Evolutionary conservation across 495 filamentous ascomycete species (phyloP).

Genomic region (Penicillium macrosclerotiorum): DNA sequence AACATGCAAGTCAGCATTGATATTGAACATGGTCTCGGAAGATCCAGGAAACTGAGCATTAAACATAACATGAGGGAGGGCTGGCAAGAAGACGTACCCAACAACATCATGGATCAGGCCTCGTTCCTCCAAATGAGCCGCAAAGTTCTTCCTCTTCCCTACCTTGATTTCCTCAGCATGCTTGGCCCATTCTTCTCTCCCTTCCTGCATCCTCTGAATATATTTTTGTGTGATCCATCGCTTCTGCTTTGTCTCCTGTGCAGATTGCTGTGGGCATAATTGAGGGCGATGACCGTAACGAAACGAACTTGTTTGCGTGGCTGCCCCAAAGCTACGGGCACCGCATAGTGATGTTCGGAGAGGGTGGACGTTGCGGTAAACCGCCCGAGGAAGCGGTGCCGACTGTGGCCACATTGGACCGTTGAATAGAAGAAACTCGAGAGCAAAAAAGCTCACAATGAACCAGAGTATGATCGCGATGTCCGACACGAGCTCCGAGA

Average conservation of each 20-base stretch:
- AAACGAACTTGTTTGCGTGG: conserved; percentile 22
- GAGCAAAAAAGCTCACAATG: conserved; percentile 8
- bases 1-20: conserved; percentile 8
- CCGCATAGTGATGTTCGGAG: conserved; percentile 18
- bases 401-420: conserved; percentile 32
- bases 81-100: no score
- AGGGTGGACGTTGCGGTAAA: conserved; percentile 15
- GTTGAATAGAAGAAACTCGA: conserved; percentile 2
- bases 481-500: conserved; percentile 16
- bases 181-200: conserved; percentile 55
- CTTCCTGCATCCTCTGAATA: conserved; percentile 51
- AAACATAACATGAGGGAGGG: no score
- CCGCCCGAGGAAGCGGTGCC: conserved; percentile 23
- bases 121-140: conserved; percentile 71
- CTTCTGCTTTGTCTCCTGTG: conserved; percentile 24
- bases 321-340: conserved; percentile 26
- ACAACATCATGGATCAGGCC: conserved; percentile 77
- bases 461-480: conserved; percentile 5
- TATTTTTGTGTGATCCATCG: conserved; percentile 51
- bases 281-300: conserved; percentile 15
- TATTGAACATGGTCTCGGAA: not conserved
- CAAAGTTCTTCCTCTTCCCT: conserved; percentile 62
- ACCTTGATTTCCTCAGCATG: conserved; percentile 55
- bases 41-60: not conserved
- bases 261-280: conserved; percentile 1